Evolutionary conservation across 768 basidiomycete species (phyloP).

Genomic region (Trametes gibbosa): DNA sequence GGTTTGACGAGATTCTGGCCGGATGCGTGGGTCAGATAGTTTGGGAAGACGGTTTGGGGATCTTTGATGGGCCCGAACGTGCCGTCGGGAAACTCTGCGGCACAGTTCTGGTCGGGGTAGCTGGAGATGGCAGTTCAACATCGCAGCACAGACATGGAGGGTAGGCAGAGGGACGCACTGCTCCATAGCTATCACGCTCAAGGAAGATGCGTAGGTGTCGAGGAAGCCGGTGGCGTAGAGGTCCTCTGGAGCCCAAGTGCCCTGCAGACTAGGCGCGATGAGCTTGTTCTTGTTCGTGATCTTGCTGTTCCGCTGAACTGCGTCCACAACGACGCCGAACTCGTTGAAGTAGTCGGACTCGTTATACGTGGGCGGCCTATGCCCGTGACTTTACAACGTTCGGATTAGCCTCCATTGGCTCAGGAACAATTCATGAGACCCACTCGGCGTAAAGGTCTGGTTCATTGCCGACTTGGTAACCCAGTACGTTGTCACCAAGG

Average conservation of each 20-base stretch:
- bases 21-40: conserved; percentile 59
- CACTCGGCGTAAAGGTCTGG: conserved; percentile 63
- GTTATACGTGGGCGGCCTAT: conserved; percentile 33
- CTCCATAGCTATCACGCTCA: conserved; percentile 53
- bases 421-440: background rate
- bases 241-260: conserved; percentile 49
- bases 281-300: conserved; percentile 46
- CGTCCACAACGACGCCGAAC: conserved; percentile 46
- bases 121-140: conserved; percentile 30
- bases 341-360: conserved; percentile 50
- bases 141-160: background rate
- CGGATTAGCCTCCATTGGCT: background rate
- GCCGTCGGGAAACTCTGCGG: conserved; percentile 37
- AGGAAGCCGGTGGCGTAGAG: conserved; percentile 54
- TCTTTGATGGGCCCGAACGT: conserved; percentile 38
- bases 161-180: conserved; percentile 34
- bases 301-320: conserved; percentile 38
- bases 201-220: conserved; percentile 37
- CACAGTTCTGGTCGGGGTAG: conserved; percentile 64
- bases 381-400: conserved; percentile 30
- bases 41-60: conserved; percentile 48
- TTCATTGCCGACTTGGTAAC: conserved; percentile 73
- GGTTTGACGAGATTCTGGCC: conserved; percentile 46
- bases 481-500: conserved; percentile 63
- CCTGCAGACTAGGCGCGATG: conserved; percentile 62